Evolutionary conservation across 257 asterid genomes (phyloP), one percentile per base, ranked within the genome.

Genomic region (Coffea canephora): DNA sequence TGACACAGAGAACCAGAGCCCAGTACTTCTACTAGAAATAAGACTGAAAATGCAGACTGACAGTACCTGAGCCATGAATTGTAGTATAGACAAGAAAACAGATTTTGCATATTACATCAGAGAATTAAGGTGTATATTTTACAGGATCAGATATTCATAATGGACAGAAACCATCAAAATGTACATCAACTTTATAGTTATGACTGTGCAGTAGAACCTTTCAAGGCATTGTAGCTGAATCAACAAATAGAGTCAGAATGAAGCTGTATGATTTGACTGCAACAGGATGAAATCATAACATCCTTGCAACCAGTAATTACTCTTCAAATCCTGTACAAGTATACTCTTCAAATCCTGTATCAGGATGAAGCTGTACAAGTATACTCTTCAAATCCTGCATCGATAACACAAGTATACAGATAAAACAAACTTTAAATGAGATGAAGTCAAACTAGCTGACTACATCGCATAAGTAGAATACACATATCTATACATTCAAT

Each of bases 101-200:
- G 52, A 39, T 59, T 79, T 48, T 79, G 71, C 72, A 45, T 15
- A 2, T 78, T 19, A 61, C 61, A 71, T 59, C 45, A 14, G 13
- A 31, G 9, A 13, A 71, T 34, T 61, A 52, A 71, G 70, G 39
- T 25, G 39, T 69, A 54, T 45, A 52, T 78, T 64, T 19, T 62
- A 18, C 72, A n/a, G 27, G 43, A 59, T 54, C 77, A 69, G 72
- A 59, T 78, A 79, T 79, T 43, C 41, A 79, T 71, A 61, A 71
- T 45, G 36, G 46, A 19, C 41, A 43, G 72, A 76, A 39, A 78
- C 62, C 69, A 11, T 16, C 8, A 15, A 19, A 71, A 62, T 61
- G 25, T 48, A 59, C 50, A 62, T 34, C 52, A 61, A 48, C 77
- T 19, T 57, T 21, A 57, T 8, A 45, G 46, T 39, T 62, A 31